phyloP scores from a whole-genome alignment of 345 rosid species.

The Mercurialis annua region DNA sequence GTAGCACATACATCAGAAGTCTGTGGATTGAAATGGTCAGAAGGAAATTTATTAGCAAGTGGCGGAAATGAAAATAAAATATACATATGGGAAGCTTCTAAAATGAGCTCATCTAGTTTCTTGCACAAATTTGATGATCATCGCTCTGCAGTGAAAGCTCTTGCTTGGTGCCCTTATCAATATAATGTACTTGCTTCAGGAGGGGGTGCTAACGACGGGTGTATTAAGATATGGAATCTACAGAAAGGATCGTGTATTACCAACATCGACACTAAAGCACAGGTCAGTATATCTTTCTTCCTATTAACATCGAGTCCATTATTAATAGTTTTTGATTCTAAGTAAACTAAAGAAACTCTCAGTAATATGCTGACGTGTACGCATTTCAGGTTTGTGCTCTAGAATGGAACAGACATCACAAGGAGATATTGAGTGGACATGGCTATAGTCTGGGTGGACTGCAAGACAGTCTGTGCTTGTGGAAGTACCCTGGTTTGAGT shows the following conservation, averaged over 20 bases:
- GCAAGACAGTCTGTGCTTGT: constrained; percentile 38
- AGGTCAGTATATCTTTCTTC: constrained; percentile 31
- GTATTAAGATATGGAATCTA: constrained; percentile 43
- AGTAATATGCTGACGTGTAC: neutral
- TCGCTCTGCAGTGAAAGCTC: constrained; percentile 53
- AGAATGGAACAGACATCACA: constrained; percentile 60
- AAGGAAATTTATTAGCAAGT: constrained; percentile 48
- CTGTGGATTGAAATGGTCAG: constrained; percentile 52
- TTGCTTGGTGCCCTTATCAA: constrained; percentile 58
- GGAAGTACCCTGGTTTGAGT: constrained; percentile 52
- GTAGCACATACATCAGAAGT: constrained; percentile 43
- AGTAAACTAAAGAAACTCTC: too few species aligned
- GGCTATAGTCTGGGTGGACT: constrained; percentile 30
- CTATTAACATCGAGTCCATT: too few species aligned
- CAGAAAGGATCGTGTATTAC: constrained; percentile 35
- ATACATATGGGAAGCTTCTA: constrained; percentile 48
- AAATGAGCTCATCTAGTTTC: constrained; percentile 43
- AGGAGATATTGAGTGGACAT: constrained; percentile 54
- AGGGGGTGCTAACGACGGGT: constrained; percentile 49
- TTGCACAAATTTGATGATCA: constrained; percentile 37
- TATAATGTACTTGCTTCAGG: constrained; percentile 53
- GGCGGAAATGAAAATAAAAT: constrained; percentile 54
- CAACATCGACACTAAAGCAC: constrained; percentile 39
- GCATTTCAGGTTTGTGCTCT: constrained; percentile 52
- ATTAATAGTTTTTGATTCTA: neutral